Evolutionary conservation across 352 stramenopile species (phyloP), one percentile per base, ranked within the genome.

Genomic region (Detonula confervacea): DNA sequence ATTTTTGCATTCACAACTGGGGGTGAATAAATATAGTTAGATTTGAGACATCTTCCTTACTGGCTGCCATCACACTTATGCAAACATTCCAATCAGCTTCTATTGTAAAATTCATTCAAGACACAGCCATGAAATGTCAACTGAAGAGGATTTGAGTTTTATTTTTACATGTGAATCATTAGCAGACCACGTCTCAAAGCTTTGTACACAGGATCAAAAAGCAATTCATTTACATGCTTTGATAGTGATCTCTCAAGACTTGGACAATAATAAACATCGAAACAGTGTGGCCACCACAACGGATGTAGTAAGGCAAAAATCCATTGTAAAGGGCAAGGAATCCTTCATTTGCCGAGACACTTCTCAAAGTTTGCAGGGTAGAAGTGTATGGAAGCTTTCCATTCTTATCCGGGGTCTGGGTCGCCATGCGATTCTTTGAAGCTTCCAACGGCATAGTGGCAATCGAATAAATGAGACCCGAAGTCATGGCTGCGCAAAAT

Each of bases 371-470:
- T 82, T 95, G 90, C 27, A 93, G 61, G 20, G 91, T 93, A 22
- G 73, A 73, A 29, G 79, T 92, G 62, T 94, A 95, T 7, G 86
- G 88, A 14, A 92, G 60, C 65, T 90, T 87, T 59, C 90, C 88
- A 37, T 81, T 89, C 6, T 70, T 61, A 61, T 92, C 86, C 0
- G 69, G 20, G 49, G 91, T 91, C 84, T 95, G 91, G 62, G 75
- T 89, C 3, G 91, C 91, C 91, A 95, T 95, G 22, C 90, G 73
- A 82, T 95, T 95, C 76, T 95, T 95, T 12, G 79, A 81, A 25
- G 89, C 88, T 67, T 95, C 91, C 22, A 95, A 80, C 16, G 91
- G 91, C 90, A 95, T 95, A 16, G 91, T 95, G 37, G 88, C 83
- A 63, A 94, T 52, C 2, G 86, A 93, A 77, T 95, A 95, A 62